Conservation (phyloP, 2,329 filamentous ascomycete genomes). For the Mycosphaerella sp. region DNA sequence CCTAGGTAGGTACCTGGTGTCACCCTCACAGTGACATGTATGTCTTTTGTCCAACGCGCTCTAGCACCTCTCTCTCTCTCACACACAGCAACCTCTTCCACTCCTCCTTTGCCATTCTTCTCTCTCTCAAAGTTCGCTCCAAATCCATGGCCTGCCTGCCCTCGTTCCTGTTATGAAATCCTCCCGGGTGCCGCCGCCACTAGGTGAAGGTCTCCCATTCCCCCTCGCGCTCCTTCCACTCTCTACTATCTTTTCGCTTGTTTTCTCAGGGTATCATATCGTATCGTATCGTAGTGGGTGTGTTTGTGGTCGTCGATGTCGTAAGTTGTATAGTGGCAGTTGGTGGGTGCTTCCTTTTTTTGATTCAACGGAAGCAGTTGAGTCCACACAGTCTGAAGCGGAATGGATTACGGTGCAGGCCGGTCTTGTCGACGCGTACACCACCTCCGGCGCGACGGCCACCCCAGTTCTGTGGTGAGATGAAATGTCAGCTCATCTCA, state of each 20-base stretch:
- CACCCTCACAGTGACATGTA: too few species aligned
- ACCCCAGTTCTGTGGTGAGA: conserved; percentile 31
- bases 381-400: conserved; percentile 46
- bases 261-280: background rate
- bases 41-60: too few species aligned
- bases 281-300: too few species aligned
- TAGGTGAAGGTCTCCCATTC: background rate
- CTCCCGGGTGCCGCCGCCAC: background rate
- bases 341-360: background rate
- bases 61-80: too few species aligned
- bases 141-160: too few species aligned
- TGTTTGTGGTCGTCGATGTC: background rate
- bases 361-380: conserved; percentile 42
- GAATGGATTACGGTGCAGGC: conserved; percentile 46
- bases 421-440: conserved; percentile 48
- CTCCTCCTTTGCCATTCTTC: too few species aligned
- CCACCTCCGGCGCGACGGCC: conserved; percentile 43
- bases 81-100: too few species aligned
- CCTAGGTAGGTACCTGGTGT: too few species aligned
- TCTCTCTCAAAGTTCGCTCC: too few species aligned
- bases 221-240: too few species aligned
- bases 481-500: background rate
- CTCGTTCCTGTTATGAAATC: too few species aligned
- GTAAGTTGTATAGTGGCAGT: background rate
- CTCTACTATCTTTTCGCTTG: background rate